Base-by-base conservation (phyloP, 2,329 filamentous ascomycete genomes). In the Clonostachys chloroleuca region DNA sequence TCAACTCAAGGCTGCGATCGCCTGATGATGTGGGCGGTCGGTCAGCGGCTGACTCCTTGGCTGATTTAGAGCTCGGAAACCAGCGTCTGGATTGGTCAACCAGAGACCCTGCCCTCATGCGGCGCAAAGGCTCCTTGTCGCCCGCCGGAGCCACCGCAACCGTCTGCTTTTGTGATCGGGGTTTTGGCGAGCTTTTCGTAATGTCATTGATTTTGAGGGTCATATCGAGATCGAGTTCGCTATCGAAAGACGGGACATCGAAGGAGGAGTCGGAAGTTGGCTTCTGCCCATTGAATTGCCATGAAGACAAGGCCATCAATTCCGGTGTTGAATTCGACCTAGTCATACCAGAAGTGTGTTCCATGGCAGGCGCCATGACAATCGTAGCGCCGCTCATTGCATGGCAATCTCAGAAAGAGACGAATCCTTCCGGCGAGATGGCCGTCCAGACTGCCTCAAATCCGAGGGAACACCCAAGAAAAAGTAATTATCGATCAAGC, bases 221-320 rank as follows among this genome's bases (percentile, higher is more conserved):
- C 5, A 70, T 69, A 54, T 77, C 70, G 56, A 81, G 66, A 40
- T 74, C 65, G 52, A 71, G 64, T 52, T 69, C 69, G 54, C 75
- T 67, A 51, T 79, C 73, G 59, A 82, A 75, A 1, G 74, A 73
- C 36, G 76, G 73, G 34, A 82, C 62, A 49, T 78, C 75, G 59
- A 80, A 78, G 49, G 35, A 55, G 63, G 39, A 67, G 66, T 16
- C 33, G 8, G 67, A 54, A 48, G 52, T 62, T 54, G 68, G 68
- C 51, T 49, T 48, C 33, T 51, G 36, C 46, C n/a, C 9, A 34
- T 43, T 40, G n/a, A 16, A 44, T 20, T 47, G 16, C 35, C 47
- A 51, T 18, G 47, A 13, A 12, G 63, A 56, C 40, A 60, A 46
- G 17, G 62, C 59, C 34, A 59, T 54, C 46, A 66, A 50, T 20